Base-by-base conservation (phyloP, 208 protist genomes). In the Trypanosoma grayi region DNA sequence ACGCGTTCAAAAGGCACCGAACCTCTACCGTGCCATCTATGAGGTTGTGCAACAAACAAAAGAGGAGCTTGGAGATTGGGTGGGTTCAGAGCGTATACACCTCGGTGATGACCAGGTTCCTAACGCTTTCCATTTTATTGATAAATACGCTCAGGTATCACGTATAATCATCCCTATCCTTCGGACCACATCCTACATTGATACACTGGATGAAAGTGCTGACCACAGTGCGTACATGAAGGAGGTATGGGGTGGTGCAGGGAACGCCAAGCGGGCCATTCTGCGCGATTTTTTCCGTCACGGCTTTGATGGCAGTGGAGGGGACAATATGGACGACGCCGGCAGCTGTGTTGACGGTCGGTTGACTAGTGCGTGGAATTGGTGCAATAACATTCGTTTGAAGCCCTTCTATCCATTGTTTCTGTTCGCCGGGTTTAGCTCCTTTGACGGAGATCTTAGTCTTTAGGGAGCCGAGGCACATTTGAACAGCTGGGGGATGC, bases 121-220 rank as follows among this genome's bases (percentile, higher is more conserved):
- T n/a, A 99, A 99, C 72, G 97, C 96, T 7, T 91, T 98, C 31
- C 86, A 97, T 57, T 99, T 99, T 73, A 98, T 99, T 66, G 97
- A 99, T 70, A 99, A 99, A 64, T 99, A 99, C 79, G 98, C 94
- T 30, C 97, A 98, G 71, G 80, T 97, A 24, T 87, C 94, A n/a
- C 87, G 97, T 44, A 99, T 99, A 45, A 79, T 98, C 24, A 95
- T 96, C 27, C 97, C 97, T 16, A 92, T 99, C 52, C 74, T 98
- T 4, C 82, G 85, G 28, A 90, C 81, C 7, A 51, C 98, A 9
- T 69, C 85, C 30, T 57, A 83, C 53, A 68, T 98, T 50, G 91
- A 96, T 45, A 72, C 86, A 33, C 73, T 97, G 60, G 62, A 75
- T 25, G 31, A 67, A 51, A 69, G 74, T 56, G 6, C 69, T 0